Base-by-base conservation (phyloP, 1,284 basidiomycete genomes). In the Microbotryum intermedium region DNA sequence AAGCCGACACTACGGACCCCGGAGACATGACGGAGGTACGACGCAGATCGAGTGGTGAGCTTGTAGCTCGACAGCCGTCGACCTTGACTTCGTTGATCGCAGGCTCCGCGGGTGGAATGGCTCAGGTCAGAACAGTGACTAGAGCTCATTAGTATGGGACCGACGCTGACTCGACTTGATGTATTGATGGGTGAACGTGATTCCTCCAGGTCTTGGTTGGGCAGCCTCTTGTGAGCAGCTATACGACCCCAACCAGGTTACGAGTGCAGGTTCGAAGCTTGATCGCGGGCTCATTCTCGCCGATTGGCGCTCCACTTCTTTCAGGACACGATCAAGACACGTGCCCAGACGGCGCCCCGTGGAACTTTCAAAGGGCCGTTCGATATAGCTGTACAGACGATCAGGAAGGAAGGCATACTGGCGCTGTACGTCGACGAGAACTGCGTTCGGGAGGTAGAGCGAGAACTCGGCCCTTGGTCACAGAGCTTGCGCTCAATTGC, bases 391-490 rank as follows among this genome's bases (percentile, higher is more conserved):
- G 69, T 75, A 10, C 84, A 88, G 74, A 95, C 92, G 0, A 67
- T 93, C 44, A 76, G 83, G 62, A 93, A 89, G 61, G 92, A 95
- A 73, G 92, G 92, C 0, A 81, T 91, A 71, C 81, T 93, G 60
- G 92, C 89, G 8, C 75, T 97, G 45, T 95, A 94, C 78, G 34
- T 39, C 34, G 10, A 39, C 34, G 34, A 39, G 9, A 16, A 4
- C 16, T 16, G 34, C 10, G 18, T 39, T 16, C 18, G 18, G 1
- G 34, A 39, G 13, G n/a, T 18, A 10, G 25, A 25, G 28, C n/a
- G 50, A 39, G 29, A 53, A 57, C 44, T 50, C 54, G 67, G 57
- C 59, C 13, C 61, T 65, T 64, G 63, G 60, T n/a, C 23, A 58
- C 28, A 28, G 25, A 20, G n/a, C 18, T 28, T 53, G 21, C 28